Base-by-base conservation (phyloP, 768 basidiomycete species). In the Tylopilus cervinicoccineus region DNA sequence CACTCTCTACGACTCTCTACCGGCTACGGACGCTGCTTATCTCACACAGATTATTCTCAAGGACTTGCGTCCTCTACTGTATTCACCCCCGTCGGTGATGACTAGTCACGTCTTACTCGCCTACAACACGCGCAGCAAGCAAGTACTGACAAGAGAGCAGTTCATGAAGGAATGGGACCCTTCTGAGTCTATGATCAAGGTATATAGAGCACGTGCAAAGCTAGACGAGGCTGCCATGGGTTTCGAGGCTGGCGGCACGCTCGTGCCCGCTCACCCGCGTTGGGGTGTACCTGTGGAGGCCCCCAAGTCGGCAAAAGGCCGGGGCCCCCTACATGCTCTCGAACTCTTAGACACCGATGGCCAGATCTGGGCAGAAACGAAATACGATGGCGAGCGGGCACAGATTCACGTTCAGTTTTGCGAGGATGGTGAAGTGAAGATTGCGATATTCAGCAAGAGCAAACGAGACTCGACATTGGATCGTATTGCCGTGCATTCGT, bases 361-460 rank as follows among this genome's bases (percentile, higher is more conserved):
- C 22, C 43, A 46, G 37, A 72, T 93, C 9, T 94, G 87, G 80
- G 88, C 86, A 2, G 93, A 97, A 69, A 93, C 84, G 0, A 97
- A 97, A 65, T 94, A 94, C 63, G 93, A 95, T 49, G 93, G 93
- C 10, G 93, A 95, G 66, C 77, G 93, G n/a, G 85, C 92, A 46
- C 93, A 97, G 57, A 91, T 94, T 23, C 93, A 97, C 60, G 78
- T 93, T 20, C 73, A 84, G 59, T 60, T 84, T 2, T 51, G 59
- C 5, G 58, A 56, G 4, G 63, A 71, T 13, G 63, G 57, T 0
- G 55, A 63, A 6, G 66, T 75, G 5, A 70, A 69, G 28, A 86
- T 94, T 51, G 82, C 70, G 1, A 92, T 95, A 33, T 93, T 86
- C 63, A 93, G 89, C 71, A 95, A 97, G 68, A 92, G 87, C 58